Base-by-base conservation (phyloP, 805 yeast species). In the Wickerhamiella nectarea region DNA sequence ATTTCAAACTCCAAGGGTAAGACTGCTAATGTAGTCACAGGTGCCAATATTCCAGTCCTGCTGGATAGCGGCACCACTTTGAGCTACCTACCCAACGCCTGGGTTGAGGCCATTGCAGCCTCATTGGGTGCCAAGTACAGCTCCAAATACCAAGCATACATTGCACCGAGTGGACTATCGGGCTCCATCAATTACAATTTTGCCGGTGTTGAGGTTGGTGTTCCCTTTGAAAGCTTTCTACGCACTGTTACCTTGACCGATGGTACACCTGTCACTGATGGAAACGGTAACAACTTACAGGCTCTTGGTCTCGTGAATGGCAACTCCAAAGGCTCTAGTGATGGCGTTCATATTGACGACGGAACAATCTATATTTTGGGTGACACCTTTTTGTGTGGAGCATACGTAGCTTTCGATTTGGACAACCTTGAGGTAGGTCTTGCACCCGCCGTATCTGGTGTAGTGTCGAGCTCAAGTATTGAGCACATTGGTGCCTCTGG, bases 391-490 rank as follows among this genome's bases (percentile, higher is more conserved):
- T 61, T 80, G 46, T 67, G 81, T 45, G 68, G 71, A 34, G 78
- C 78, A 3, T 81, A 80, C 54, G 69, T 73, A 24, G 83, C 78
- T 15, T 77, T 70, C 56, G 80, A 80, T 56, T 61, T 78, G 40
- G 81, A 76, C 24, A 70, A 68, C 50, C 57, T 55, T 35, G 65
- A 70, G 53, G 63, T 80, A 28, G 73, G 78, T 1, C 50, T 80
- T 44, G 84, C 78, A 12, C 73, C 69, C 49, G 69, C 71, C 21
- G 48, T 26, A 3, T 44, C 52, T 15, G 38, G 43, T n/a, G 3
- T 10, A 2, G 15, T 31, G n/a, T 5, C 15, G 4, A 48, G 48
- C 33, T 15, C 59, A 12, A 40, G 58, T 38, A 36, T 53, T 12
- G 56, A 51, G 37, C 43, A 41, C 2, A 50, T 53, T 17, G 45